Percentiles rank a stretch among this genome's conserved stretches.
These are phyloP conservation scores for Voacanga thouarsii DNA, from an alignment of 257 asterid genomes.

Conservation along the genomic window DNA sequence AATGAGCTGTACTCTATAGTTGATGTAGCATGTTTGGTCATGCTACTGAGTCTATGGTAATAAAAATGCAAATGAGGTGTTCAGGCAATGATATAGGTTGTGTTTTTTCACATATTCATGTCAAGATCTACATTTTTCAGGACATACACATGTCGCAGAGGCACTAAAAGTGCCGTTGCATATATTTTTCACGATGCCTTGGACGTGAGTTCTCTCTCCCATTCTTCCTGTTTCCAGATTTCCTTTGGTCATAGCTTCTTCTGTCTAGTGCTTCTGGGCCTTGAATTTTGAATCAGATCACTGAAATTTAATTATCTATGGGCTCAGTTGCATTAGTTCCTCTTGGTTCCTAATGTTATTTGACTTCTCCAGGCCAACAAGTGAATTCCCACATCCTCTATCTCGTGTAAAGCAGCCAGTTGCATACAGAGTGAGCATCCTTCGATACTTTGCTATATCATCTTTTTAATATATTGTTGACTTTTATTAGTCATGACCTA, in stretches of 20 bases:
- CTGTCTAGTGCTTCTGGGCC: background rate
- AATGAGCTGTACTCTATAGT: background rate
- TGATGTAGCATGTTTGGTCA: background rate
- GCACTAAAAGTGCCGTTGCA: conserved; percentile 79
- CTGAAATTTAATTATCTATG: background rate
- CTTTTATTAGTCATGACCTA: conserved; percentile 6
- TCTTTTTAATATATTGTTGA: conserved; percentile 4
- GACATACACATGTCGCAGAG: conserved; percentile 90
- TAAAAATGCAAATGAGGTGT: background rate
- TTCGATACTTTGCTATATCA: conserved; percentile 17
- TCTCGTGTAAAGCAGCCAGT: conserved; percentile 85
- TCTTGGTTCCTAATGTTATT: conserved; percentile 4
- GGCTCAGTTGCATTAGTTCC: background rate
- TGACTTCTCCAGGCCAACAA: conserved; percentile 63
- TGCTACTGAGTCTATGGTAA: background rate
- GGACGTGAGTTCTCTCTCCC: conserved; percentile 68
- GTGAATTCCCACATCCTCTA: conserved; percentile 92
- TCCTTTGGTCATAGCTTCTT: background rate
- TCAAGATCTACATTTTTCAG: conserved; percentile 33
- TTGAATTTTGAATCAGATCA: background rate
- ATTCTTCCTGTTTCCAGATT: background rate
- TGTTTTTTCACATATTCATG: background rate
- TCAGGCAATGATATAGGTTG: background rate
- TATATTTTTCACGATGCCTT: conserved; percentile 92
- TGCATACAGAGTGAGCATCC: conserved; percentile 66